These are phyloP conservation scores for Neoboletus subvelutipes DNA, from an alignment of 768 basidiomycete species.

Conservation along the genomic window DNA sequence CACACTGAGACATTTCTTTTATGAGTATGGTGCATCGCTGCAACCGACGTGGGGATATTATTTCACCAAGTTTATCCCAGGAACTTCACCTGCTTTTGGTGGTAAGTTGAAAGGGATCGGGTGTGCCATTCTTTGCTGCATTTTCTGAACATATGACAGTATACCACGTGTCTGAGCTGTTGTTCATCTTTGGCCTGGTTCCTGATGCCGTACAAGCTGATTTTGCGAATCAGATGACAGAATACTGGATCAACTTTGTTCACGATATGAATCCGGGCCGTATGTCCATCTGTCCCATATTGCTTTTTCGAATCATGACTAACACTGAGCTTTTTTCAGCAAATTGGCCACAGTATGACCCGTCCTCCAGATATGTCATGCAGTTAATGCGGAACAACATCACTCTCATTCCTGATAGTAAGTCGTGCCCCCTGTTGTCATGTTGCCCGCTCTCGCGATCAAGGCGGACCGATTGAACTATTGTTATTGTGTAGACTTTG, in stretches of 20 bases:
- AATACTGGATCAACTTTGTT: slow-evolving; percentile 58
- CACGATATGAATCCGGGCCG: slow-evolving; percentile 56
- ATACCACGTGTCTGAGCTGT: slow-evolving; percentile 16
- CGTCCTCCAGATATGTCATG: slow-evolving; percentile 38
- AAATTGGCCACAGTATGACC: slow-evolving; percentile 46
- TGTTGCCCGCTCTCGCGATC: neutral
- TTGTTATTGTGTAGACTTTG: slow-evolving; percentile 2
- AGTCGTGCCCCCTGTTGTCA: neutral
- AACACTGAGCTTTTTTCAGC: neutral
- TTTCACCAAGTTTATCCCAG: slow-evolving; percentile 58
- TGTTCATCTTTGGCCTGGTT: slow-evolving; percentile 38
- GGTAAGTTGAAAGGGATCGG: slow-evolving; percentile 34
- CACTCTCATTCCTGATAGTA: slow-evolving; percentile 54
- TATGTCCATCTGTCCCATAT: slow-evolving; percentile 26
- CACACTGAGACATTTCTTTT: slow-evolving; percentile 48
- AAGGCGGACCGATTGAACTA: neutral
- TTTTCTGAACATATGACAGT: slow-evolving; percentile 3
- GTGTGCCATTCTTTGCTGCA: neutral
- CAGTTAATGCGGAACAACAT: slow-evolving; percentile 54
- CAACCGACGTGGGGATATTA: slow-evolving; percentile 55
- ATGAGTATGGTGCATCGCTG: slow-evolving; percentile 44
- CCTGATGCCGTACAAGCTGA: slow-evolving; percentile 42
- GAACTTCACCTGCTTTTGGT: slow-evolving; percentile 46
- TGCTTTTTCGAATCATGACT: neutral
- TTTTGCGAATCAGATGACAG: slow-evolving; percentile 48